Evolutionary conservation across 345 rosid species (phyloP).

Genomic region (Gossypium turneri): DNA sequence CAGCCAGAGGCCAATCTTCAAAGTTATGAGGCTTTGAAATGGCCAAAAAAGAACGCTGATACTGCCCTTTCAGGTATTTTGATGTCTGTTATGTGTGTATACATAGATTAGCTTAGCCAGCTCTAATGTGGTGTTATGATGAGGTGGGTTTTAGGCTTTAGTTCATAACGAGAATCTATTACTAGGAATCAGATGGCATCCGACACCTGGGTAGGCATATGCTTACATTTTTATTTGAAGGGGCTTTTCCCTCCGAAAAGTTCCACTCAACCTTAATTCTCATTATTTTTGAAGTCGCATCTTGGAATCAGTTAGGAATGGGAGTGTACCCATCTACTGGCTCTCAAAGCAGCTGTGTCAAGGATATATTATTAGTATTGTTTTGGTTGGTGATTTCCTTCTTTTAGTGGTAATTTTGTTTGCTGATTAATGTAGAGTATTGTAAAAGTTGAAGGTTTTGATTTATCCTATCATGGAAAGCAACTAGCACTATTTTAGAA

Average conservation of each 20-base stretch:
- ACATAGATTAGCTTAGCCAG: constrained; percentile 2
- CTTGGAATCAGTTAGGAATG: neutral
- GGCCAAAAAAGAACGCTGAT: constrained; percentile 69
- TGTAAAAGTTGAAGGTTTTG: neutral
- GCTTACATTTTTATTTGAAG: neutral
- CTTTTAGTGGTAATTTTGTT: neutral
- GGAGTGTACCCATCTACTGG: neutral
- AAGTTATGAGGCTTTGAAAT: constrained; percentile 67
- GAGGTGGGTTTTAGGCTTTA: neutral
- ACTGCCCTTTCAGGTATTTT: constrained; percentile 49
- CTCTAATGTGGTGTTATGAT: neutral
- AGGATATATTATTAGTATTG: neutral
- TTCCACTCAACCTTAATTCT: neutral
- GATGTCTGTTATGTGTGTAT: neutral
- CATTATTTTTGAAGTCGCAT: neutral
- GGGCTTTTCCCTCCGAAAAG: neutral
- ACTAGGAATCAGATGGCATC: neutral
- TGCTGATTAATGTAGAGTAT: neutral
- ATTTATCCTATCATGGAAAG: neutral
- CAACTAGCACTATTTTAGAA: neutral
- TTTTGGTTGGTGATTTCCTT: neutral
- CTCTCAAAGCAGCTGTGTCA: neutral
- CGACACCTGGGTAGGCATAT: neutral
- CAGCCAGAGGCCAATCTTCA: constrained; percentile 74
- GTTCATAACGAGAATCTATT: neutral